Conservation (phyloP, 192 early-diverging fungal species). For the Entomortierella beljakovae region DNA sequence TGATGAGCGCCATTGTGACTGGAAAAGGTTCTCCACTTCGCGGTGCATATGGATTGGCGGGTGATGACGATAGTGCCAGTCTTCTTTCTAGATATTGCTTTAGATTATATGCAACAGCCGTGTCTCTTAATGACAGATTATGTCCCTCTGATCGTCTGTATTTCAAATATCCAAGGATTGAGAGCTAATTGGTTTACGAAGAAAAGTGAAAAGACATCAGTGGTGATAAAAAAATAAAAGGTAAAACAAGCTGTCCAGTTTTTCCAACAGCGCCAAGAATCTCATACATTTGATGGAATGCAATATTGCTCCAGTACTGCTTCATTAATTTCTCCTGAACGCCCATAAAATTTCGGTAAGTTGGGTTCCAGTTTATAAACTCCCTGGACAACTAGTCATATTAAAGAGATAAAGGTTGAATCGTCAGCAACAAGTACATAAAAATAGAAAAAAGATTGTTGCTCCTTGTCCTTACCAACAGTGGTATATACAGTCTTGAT, state of each 20-base stretch:
- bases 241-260: background rate
- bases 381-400: constrained; percentile 35
- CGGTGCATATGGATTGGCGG: constrained; percentile 23
- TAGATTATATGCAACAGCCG: constrained; percentile 31
- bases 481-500: constrained; percentile 32
- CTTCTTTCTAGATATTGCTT: constrained; percentile 38
- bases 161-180: constrained; percentile 46
- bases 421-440: background rate
- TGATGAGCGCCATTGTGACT: constrained; percentile 31
- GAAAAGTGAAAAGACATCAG: background rate
- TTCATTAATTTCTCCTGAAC: constrained; percentile 35
- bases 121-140: constrained; percentile 35
- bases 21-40: constrained; percentile 7
- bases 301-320: constrained; percentile 26
- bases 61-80: constrained; percentile 2
- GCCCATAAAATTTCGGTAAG: constrained; percentile 44
- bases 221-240: background rate
- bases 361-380: constrained; percentile 45
- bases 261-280: background rate
- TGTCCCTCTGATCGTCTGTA: constrained; percentile 45
- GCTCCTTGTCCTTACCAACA: constrained; percentile 17
- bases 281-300: constrained; percentile 45
- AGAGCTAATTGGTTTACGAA: too few relatives aligned
- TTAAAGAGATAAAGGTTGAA: background rate
- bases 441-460: background rate